These are phyloP conservation scores for Vinca major DNA, from an alignment of 305 asterid species.

Conservation along the genomic window DNA sequence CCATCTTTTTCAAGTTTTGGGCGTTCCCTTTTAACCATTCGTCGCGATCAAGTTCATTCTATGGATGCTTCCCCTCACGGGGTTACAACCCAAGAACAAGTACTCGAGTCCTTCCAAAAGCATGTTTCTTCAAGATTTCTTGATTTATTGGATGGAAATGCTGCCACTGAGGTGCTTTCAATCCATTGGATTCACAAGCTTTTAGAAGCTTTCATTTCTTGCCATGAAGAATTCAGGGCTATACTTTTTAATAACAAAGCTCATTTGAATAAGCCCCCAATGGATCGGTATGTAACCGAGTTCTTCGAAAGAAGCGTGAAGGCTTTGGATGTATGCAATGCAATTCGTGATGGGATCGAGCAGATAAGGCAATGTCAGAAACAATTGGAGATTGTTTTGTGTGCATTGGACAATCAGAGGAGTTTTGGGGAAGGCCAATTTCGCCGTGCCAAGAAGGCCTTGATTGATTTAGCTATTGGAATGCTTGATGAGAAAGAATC, in stretches of 20 bases:
- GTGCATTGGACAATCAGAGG: conserved; percentile 55
- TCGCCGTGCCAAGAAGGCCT: conserved; percentile 79
- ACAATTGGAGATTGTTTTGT: conserved; percentile 62
- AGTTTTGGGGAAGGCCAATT: conserved; percentile 25
- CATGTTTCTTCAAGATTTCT: conserved; percentile 49
- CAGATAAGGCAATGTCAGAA: conserved; percentile 73
- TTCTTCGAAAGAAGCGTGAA: conserved; percentile 71
- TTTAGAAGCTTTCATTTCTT: conserved; percentile 52
- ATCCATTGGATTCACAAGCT: conserved; percentile 66
- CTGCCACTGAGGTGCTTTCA: conserved; percentile 46
- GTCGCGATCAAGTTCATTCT: conserved; percentile 78
- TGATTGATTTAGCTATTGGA: conserved; percentile 53
- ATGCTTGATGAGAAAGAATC: conserved; percentile 71
- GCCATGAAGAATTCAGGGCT: conserved; percentile 65
- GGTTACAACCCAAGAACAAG: conserved; percentile 33
- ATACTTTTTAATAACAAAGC: conserved; percentile 39
- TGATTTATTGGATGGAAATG: conserved; percentile 32
- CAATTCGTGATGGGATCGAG: conserved; percentile 85
- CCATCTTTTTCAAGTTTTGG: conserved; percentile 37
- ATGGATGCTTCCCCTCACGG: conserved; percentile 37
- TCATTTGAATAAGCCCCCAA: conserved; percentile 37
- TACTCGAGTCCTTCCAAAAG: conserved; percentile 55
- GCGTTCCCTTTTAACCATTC: conserved; percentile 51
- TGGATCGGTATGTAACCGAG: conserved; percentile 49
- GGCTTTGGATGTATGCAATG: conserved; percentile 82